phyloP scores from a whole-genome alignment of 2,329 filamentous ascomycete species.

The Microdochium paspali region DNA sequence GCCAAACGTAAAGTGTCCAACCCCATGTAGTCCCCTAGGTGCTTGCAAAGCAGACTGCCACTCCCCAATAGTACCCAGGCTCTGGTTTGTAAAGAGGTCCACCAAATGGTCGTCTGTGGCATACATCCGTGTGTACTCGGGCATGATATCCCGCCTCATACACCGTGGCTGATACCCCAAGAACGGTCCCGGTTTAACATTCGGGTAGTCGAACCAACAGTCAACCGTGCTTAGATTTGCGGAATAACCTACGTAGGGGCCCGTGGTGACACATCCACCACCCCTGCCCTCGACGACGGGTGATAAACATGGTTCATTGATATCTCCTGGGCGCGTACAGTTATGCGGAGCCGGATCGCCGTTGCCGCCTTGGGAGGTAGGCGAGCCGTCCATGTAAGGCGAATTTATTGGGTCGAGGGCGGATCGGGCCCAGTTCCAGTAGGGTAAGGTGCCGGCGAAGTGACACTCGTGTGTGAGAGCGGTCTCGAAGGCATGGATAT shows the following conservation, averaged over 20 bases:
- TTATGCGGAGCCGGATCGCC: constrained; percentile 7
- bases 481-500: constrained; percentile 12
- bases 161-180: constrained; percentile 7
- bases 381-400: constrained; percentile 24
- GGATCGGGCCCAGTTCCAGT: constrained; percentile 34
- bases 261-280: constrained; percentile 43
- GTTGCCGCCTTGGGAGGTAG: constrained; percentile 23
- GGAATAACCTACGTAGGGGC: constrained; percentile 30
- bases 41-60: constrained; percentile 27
- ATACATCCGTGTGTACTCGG: not conserved
- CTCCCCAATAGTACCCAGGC: not conserved
- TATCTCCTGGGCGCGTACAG: constrained; percentile 12
- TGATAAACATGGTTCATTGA: constrained; percentile 23
- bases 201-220: constrained; percentile 14
- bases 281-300: constrained; percentile 29
- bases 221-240: constrained; percentile 13
- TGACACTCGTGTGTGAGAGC: constrained; percentile 27
- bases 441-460: constrained; percentile 24
- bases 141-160: constrained; percentile 5
- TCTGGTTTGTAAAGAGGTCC: constrained; percentile 10
- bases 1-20: constrained; percentile 17
- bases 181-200: constrained; percentile 14
- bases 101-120: not conserved
- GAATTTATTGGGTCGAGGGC: constrained; percentile 22
- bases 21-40: constrained; percentile 15